A percentile compares a stretch with the other conserved stretches of the same genome.
phyloP scores from a whole-genome alignment of 768 basidiomycete species.

The Neoboletus brunneissimus region DNA sequence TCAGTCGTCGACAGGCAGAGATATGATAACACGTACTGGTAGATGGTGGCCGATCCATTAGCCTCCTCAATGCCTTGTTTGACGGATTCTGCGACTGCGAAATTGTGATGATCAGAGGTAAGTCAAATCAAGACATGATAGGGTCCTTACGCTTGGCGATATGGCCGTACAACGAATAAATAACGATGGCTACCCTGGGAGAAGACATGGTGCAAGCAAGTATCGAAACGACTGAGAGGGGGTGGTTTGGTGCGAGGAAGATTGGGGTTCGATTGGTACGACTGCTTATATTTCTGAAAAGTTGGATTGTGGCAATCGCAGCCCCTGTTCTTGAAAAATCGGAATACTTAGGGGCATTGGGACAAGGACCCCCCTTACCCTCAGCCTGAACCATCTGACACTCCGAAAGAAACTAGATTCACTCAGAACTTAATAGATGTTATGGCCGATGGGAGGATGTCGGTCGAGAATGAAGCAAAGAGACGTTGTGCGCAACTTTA shows the following conservation, averaged over 20 bases:
- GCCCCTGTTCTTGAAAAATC: neutral
- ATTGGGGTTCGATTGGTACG: neutral
- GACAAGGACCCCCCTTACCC: no score
- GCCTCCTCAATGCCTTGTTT: slow-evolving; percentile 44
- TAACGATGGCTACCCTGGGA: slow-evolving; percentile 65
- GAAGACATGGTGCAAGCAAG: slow-evolving; percentile 36
- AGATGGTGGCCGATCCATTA: slow-evolving; percentile 51
- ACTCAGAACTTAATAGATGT: no score
- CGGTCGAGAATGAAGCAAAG: no score
- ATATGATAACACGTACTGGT: slow-evolving; percentile 42
- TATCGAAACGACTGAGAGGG: slow-evolving; percentile 1
- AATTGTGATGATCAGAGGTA: slow-evolving; percentile 4
- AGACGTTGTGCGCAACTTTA: no score
- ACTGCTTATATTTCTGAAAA: slow-evolving; percentile 15
- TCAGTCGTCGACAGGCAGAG: neutral
- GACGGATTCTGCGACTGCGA: slow-evolving; percentile 57
- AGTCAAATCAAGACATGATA: neutral
- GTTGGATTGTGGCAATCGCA: neutral
- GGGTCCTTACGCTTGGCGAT: slow-evolving; percentile 55
- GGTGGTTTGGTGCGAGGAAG: neutral
- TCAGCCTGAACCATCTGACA: no score
- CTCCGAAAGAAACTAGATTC: no score
- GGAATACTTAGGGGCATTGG: slow-evolving; percentile 14
- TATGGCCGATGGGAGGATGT: no score
- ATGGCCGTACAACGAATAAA: slow-evolving; percentile 76